phyloP scores from a whole-genome alignment of 2,329 filamentous ascomycete species.

The Aureobasidium lini region DNA sequence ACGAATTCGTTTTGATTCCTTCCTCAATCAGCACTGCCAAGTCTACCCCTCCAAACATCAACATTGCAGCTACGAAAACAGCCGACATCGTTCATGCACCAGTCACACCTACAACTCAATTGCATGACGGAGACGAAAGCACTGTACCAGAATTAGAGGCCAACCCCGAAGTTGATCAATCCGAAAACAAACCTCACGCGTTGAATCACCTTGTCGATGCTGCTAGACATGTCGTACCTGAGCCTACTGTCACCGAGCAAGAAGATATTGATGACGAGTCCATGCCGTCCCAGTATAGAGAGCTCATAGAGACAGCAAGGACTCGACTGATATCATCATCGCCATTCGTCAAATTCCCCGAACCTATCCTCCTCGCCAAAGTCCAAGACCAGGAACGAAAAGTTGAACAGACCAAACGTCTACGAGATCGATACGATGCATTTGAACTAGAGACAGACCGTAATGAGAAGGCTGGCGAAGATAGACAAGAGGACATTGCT shows the following conservation, averaged over 20 bases:
- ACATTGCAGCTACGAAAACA: background rate
- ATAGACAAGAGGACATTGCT: slow-evolving; percentile 25
- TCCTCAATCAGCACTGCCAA: slow-evolving; percentile 25
- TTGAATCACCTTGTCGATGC: slow-evolving; percentile 12
- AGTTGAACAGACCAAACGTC: slow-evolving; percentile 69
- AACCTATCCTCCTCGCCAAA: slow-evolving; percentile 87
- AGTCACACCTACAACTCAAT: background rate
- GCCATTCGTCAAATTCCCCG: slow-evolving; percentile 90
- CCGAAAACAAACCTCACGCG: background rate
- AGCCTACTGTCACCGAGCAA: background rate
- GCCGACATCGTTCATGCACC: background rate
- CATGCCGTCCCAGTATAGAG: slow-evolving; percentile 81
- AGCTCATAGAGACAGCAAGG: slow-evolving; percentile 87
- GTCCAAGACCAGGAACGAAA: slow-evolving; percentile 84
- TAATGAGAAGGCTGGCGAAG: slow-evolving; percentile 35
- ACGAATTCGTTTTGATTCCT: slow-evolving; percentile 83
- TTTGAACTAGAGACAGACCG: slow-evolving; percentile 38
- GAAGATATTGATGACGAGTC: slow-evolving; percentile 32
- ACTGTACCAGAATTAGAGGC: background rate
- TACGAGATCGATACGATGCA: slow-evolving; percentile 63
- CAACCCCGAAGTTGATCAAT: background rate
- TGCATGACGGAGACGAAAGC: background rate
- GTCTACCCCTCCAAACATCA: background rate
- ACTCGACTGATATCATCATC: slow-evolving; percentile 92
- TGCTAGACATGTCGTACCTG: slow-evolving; percentile 11